Evolutionary conservation across 306 rosid species (phyloP).

Genomic region (Ammopiptanthus mongolicus): DNA sequence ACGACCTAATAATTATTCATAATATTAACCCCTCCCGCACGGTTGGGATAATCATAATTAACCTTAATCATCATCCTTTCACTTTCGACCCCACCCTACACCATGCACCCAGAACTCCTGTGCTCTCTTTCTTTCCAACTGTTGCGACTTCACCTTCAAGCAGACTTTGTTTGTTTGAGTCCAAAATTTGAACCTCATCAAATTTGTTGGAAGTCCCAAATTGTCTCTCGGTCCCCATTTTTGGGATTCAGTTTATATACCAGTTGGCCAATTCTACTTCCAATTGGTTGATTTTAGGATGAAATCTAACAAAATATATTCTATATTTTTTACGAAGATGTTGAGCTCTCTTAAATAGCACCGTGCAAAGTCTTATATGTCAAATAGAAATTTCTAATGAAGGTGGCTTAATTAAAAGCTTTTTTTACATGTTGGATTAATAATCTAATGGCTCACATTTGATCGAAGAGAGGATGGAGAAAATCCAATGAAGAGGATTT

Average conservation of each 20-base stretch:
- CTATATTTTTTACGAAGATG: neutral
- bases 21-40: constrained; percentile 4
- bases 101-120: constrained; percentile 2
- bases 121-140: neutral
- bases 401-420: too few relatives aligned
- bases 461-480: too few relatives aligned
- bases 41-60: neutral
- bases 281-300: too few relatives aligned
- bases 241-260: too few relatives aligned
- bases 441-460: too few relatives aligned
- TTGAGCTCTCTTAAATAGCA: neutral
- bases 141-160: neutral
- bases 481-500: too few relatives aligned
- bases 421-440: too few relatives aligned
- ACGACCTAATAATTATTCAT: constrained; percentile 33
- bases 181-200: neutral
- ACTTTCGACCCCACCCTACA: too few relatives aligned
- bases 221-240: too few relatives aligned
- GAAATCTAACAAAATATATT: neutral
- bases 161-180: neutral
- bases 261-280: too few relatives aligned
- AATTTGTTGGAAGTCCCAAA: too few relatives aligned
- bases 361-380: neutral
- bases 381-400: neutral
- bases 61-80: constrained; percentile 21